Conservation (phyloP, 768 basidiomycete species). For the Naganishia friedmannii region DNA sequence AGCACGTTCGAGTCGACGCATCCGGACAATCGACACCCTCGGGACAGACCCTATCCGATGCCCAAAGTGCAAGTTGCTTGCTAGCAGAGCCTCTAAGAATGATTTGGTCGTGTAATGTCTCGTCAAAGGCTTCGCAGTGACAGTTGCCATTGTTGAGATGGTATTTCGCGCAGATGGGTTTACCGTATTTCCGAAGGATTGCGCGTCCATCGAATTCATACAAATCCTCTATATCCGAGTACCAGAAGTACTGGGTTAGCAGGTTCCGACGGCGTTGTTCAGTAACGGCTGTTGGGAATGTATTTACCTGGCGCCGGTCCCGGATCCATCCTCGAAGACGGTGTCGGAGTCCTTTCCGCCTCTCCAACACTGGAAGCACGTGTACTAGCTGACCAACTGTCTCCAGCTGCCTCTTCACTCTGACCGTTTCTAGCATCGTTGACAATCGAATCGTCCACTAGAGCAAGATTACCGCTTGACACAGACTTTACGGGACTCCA, state of each 20-base stretch:
- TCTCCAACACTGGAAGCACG: neutral
- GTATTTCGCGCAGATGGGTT: conserved; percentile 15
- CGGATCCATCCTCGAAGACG: neutral
- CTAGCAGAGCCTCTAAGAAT: neutral
- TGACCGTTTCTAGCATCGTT: no score
- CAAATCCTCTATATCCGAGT: neutral
- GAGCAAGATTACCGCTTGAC: no score
- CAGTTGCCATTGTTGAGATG: conserved; percentile 14
- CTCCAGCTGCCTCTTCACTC: no score
- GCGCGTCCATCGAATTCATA: neutral
- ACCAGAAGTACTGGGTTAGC: neutral
- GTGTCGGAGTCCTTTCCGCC: neutral
- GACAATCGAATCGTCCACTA: no score
- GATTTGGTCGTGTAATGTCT: conserved; percentile 3
- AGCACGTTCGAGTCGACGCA: neutral
- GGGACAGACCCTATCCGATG: conserved; percentile 3
- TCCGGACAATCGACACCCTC: conserved; percentile 2
- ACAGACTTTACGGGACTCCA: no score
- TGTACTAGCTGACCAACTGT: neutral
- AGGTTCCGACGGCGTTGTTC: neutral
- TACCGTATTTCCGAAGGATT: neutral
- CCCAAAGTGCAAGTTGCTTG: conserved; percentile 21
- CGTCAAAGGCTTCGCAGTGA: neutral
- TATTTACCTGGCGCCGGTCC: neutral
- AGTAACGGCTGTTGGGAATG: neutral